These are phyloP conservation scores for Luvunga scandens DNA, from an alignment of 345 rosid species.

Conservation along the genomic window DNA sequence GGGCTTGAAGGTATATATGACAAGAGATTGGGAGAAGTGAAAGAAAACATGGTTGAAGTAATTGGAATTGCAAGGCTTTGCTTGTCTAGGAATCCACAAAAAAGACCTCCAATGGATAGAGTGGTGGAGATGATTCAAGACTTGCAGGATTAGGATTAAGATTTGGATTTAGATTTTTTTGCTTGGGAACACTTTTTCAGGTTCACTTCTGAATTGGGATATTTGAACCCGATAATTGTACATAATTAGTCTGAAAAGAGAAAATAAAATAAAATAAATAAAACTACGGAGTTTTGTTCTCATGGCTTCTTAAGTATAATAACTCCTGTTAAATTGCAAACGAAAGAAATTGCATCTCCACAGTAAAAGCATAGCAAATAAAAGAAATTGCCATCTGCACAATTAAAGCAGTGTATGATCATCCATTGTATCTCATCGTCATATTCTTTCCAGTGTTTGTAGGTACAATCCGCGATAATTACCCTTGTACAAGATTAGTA, in stretches of 20 bases:
- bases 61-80: constrained; percentile 25
- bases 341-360: no score
- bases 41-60: constrained; percentile 27
- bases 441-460: no score
- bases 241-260: neutral
- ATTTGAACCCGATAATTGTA: neutral
- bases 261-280: no score
- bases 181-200: neutral
- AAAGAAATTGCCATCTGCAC: no score
- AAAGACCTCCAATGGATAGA: constrained; percentile 26
- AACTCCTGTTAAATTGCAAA: neutral
- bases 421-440: no score
- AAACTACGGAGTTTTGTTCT: neutral
- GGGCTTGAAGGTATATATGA: constrained; percentile 24
- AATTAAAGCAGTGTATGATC: no score
- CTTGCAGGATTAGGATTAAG: constrained; percentile 7
- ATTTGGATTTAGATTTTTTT: no score
- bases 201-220: neutral
- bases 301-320: neutral
- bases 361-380: no score
- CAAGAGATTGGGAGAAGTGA: constrained; percentile 18
- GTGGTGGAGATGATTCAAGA: constrained; percentile 25
- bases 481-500: neutral
- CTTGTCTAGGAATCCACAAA: constrained; percentile 8
- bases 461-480: no score